These are phyloP conservation scores for Fusarium verrucosum DNA, from an alignment of 2,329 filamentous ascomycete species.

Conservation along the genomic window DNA sequence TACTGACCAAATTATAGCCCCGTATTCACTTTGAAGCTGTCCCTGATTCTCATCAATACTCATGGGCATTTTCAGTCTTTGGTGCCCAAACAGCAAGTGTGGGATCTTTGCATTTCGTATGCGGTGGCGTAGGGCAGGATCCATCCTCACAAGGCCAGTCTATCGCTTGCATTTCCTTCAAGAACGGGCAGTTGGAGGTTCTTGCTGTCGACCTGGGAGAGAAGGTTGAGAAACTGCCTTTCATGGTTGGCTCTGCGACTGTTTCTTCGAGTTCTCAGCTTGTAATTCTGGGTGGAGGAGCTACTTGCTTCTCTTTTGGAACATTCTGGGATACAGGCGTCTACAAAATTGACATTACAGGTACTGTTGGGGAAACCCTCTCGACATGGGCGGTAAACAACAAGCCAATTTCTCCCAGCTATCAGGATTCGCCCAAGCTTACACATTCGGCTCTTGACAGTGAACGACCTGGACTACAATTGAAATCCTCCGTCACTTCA, in stretches of 20 bases:
- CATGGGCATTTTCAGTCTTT: slow-evolving; percentile 44
- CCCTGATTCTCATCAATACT: background rate
- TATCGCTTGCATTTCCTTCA: slow-evolving; percentile 37
- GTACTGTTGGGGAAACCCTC: background rate
- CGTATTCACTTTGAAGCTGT: slow-evolving; percentile 40
- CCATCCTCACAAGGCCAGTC: slow-evolving; percentile 44
- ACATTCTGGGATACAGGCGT: slow-evolving; percentile 79
- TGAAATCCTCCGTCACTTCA: slow-evolving; percentile 36
- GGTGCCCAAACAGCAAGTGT: slow-evolving; percentile 45
- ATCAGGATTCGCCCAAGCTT: slow-evolving; percentile 45
- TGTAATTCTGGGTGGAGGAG: slow-evolving; percentile 79
- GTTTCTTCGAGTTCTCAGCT: slow-evolving; percentile 60
- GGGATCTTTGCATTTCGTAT: slow-evolving; percentile 40
- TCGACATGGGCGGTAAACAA: background rate
- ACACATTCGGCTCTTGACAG: slow-evolving; percentile 21
- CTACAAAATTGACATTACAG: slow-evolving; percentile 52
- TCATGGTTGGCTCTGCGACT: slow-evolving; percentile 75
- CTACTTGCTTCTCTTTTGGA: slow-evolving; percentile 90
- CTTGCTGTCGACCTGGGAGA: slow-evolving; percentile 8
- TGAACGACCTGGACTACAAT: background rate
- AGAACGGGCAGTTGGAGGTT: slow-evolving; percentile 42
- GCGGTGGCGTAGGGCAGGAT: slow-evolving; percentile 48
- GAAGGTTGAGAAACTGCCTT: slow-evolving; percentile 54
- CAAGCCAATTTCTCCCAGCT: slow-evolving; percentile 20
- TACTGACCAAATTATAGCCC: slow-evolving; percentile 35